Percentiles rank a stretch among this genome's conserved stretches.
Conservation (phyloP, 1,284 basidiomycete genomes). For the Garcileccinum viscosum region DNA sequence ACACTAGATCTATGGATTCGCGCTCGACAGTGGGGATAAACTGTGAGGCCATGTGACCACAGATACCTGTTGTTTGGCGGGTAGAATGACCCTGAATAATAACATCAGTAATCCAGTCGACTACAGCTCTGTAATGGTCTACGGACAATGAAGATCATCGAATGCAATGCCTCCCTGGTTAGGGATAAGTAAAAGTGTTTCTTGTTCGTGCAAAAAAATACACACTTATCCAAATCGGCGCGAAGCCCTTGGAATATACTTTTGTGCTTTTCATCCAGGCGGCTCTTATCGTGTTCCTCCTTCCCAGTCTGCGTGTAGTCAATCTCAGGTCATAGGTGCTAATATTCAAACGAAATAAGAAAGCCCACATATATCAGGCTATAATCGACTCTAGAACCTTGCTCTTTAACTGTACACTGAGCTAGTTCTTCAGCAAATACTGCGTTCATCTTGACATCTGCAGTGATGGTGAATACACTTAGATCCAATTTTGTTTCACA, state of each 20-base stretch:
- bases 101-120: not conserved
- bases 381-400: conserved; percentile 76
- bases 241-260: conserved; percentile 83
- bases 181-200: not conserved
- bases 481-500: conserved; percentile 72
- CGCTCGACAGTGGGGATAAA: conserved; percentile 98
- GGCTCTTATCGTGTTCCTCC: conserved; percentile 80
- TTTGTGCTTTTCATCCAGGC: conserved; percentile 62
- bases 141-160: not conserved
- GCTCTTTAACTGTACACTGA: conserved; percentile 91
- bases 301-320: conserved; percentile 69
- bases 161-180: not conserved
- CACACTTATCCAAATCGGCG: conserved; percentile 79
- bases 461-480: conserved; percentile 81
- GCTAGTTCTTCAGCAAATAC: conserved; percentile 80
- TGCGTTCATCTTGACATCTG: conserved; percentile 72
- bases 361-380: conserved; percentile 82
- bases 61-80: conserved; percentile 80
- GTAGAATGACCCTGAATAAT: not conserved
- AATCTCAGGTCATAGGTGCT: not conserved
- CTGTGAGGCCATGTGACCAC: conserved; percentile 86
- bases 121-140: not conserved
- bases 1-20: conserved; percentile 90
- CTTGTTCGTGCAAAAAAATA: conserved; percentile 2
- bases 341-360: not conserved